Evolutionary conservation across 805 yeast species (phyloP), one percentile per base, ranked within the genome.

Genomic region (Suhomyces prunicola): DNA sequence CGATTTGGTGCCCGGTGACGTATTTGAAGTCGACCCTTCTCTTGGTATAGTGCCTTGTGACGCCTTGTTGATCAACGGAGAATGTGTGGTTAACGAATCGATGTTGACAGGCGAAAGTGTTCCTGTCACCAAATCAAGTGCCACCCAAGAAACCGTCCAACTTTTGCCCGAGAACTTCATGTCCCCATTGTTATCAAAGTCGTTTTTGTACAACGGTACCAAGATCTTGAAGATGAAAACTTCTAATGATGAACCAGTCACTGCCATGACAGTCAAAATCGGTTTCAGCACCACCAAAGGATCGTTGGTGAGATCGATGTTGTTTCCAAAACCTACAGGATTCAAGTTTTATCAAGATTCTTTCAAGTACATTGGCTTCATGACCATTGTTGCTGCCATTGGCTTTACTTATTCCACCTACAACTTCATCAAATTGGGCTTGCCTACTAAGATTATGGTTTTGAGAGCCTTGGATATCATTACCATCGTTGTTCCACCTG

Each of bases 21-120:
- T 94, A 1, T 91, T 86, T 65, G 99, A 94, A 71, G 83, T 94
- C 35, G 97, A 92, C 63, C 96, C 97, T 0, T 81, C 88, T 0
- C 72, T 94, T 52, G 62, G 75, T 3, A 62, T 80, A 1, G 78
- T 93, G 47, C 99, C 99, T 0, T 91, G 97, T 65, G 99, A 94
- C 69, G 87, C 96, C 0, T 69, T 94, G 10, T 74, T 94, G 48
- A 71, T 93, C 17, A 83, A 91, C 33, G 99, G 99, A 49, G 98
- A 92, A 65, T 89, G 96, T 66, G 91, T 94, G 51, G 88, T 94
- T n/a, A 94, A 94, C 68, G 99, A 94, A 66, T 88, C 97, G 5
- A 94, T 94, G 97, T 78, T 94, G 19, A 94, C 99, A 0, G 99
- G 99, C 40, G 99, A 94, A 68, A 90, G 97, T 50, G 97, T 94